Evolutionary conservation across 352 stramenopile species (phyloP), one percentile per base, ranked within the genome.

Genomic region (Pythium coloratum): DNA sequence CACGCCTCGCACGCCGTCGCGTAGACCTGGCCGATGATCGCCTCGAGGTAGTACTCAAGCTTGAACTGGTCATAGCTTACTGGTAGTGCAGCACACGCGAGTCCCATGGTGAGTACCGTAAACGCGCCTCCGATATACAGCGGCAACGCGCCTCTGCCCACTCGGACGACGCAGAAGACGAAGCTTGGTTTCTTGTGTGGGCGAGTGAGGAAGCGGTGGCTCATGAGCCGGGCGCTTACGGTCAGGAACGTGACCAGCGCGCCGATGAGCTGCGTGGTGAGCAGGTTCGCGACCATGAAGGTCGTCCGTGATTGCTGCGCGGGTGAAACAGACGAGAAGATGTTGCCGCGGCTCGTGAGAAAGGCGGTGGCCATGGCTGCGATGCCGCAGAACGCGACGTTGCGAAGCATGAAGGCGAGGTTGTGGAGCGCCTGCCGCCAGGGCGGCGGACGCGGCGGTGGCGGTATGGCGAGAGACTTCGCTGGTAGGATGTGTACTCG

Each of bases 281-380:
- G 40, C 26, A 62, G 38, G 20, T 36, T 38, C 5, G 38, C 56
- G 26, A 40, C 44, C 38, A 62, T 44, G 44, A 54, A 62, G 1
- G 44, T 36, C 28, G 28, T 44, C 40, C 33, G 56, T 3, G 56
- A 42, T 40, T 62, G 56, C 26, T 42, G 40, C 3, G 40, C 24
- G 4, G 56, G 2, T n/a, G 56, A 40, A 2, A 62, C 6, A 12
- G 24, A 26, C 40, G 56, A 62, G 40, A 62, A 54, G 10, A 47
- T 26, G 56, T 62, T 62, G 56, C 56, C 56, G 2, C 56, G 56
- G 26, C 56, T 62, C 40, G 56, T 28, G 38, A 62, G 40, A 46
- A 62, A 62, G 1, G 24, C 56, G 1, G 44, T 46, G 26, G n/a
- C 56, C 40, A 54, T 55, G 20, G 56, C 40, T 14, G 38, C 40